Base-by-base conservation (phyloP, 352 stramenopile species). In the Globisporangium paddicum region DNA sequence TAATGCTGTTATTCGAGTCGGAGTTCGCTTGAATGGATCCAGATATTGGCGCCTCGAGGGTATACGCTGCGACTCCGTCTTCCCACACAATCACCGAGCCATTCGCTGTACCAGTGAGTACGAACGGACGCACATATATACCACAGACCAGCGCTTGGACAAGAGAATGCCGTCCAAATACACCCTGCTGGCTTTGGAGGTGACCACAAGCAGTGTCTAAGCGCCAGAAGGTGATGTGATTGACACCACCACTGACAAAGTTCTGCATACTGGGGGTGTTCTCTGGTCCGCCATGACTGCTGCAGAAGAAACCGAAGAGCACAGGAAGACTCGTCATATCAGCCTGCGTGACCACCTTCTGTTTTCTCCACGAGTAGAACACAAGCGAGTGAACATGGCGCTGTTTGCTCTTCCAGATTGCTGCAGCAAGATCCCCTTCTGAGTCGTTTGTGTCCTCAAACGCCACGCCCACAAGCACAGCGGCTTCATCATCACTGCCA, bases 181-280 rank as follows among this genome's bases (percentile, higher is more conserved):
- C 69, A 0, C 82, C 79, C 52, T 75, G 71, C 28, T 89, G 77
- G n/a, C 64, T 70, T 23, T 58, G 62, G 0, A 89, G 46, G 28
- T 86, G 75, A 6, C 78, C 66, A 13, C 73, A 83, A 4, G 77
- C 69, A 7, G 68, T 59, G 19, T 81, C 73, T 2, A 89, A 61
- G 16, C 55, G 69, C 79, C 79, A 92, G 42, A 92, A 89, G 2
- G 62, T 86, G 9, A 87, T 60, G 45, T 92, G 82, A 38, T 89
- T 68, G 18, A 92, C 55, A n/a, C 82, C 79, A n/a, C 78, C 79
- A 23, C 64, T 85, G 21, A 92, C 74, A 55, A 92, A 89, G 1
- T 45, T 35, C 19, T 56, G 55, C 3, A 44, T 26, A 13, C 34
- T 54, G 5, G 23, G 5, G 16, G 57, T 8, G 11, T 37, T 34